Conservation (phyloP, 1,139 yeast species). For the Lodderomyces oxycetoniae region DNA sequence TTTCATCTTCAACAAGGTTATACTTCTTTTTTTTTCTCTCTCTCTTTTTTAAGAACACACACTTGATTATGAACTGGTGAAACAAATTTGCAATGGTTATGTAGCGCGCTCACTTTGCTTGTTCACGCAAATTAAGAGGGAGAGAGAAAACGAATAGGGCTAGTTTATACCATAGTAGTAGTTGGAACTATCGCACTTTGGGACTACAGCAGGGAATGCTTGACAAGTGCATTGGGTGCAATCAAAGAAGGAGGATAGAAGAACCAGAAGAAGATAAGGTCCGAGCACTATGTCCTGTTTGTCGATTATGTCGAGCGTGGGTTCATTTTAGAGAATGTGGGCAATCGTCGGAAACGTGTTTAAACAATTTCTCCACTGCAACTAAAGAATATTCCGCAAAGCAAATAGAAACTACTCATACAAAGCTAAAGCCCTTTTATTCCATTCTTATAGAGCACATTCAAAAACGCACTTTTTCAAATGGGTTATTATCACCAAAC, state of each 20-base stretch:
- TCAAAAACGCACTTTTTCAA: too few relatives aligned
- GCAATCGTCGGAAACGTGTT: not conserved
- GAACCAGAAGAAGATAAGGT: conserved; percentile 3
- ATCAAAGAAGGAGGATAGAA: conserved; percentile 1
- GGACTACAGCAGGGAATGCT: conserved; percentile 4
- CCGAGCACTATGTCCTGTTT: conserved; percentile 5
- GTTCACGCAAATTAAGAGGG: too few relatives aligned
- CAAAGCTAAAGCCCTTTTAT: not conserved
- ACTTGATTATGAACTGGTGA: too few relatives aligned
- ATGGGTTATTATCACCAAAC: too few relatives aligned
- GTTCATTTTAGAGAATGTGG: not conserved
- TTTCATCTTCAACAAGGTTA: too few relatives aligned
- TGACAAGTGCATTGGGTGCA: conserved; percentile 6
- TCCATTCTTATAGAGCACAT: not conserved
- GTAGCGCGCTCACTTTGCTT: too few relatives aligned
- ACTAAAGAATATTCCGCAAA: not conserved
- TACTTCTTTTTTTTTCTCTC: too few relatives aligned
- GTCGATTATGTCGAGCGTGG: not conserved
- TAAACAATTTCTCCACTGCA: not conserved
- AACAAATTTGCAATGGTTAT: too few relatives aligned
- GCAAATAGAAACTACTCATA: not conserved
- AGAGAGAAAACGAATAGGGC: too few relatives aligned
- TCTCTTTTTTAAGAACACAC: too few relatives aligned
- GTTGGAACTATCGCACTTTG: too few relatives aligned
- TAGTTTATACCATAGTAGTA: too few relatives aligned